phyloP scores from a whole-genome alignment of 2,329 filamentous ascomycete genomes.

The Colletotrichum costaricense region DNA sequence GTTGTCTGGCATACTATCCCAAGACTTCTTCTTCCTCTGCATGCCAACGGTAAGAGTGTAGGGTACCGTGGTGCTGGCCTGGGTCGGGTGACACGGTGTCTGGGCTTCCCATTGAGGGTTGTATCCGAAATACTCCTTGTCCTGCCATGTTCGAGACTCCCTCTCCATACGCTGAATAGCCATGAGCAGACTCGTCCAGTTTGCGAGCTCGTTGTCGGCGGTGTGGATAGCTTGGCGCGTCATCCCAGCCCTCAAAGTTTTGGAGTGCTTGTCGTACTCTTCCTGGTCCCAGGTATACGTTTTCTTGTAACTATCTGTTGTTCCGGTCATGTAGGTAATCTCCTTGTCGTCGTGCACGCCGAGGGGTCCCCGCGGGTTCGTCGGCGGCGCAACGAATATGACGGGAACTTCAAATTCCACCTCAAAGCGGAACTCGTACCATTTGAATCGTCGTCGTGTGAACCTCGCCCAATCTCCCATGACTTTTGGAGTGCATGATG shows the following conservation, averaged over 20 bases:
- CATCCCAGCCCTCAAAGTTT: conserved; percentile 10
- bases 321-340: conserved; percentile 34
- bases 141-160: conserved; percentile 30
- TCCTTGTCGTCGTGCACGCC: conserved; percentile 11
- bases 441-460: conserved; percentile 28
- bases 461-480: conserved; percentile 28
- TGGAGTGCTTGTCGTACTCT: conserved; percentile 8
- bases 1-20: conserved; percentile 32
- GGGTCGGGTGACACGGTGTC: not conserved
- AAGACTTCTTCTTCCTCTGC: conserved; percentile 32
- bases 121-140: conserved; percentile 21
- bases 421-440: conserved; percentile 33
- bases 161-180: conserved; percentile 33
- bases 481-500: conserved; percentile 20
- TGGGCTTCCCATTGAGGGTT: conserved; percentile 18
- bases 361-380: conserved; percentile 5
- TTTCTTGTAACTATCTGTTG: conserved; percentile 18
- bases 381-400: conserved; percentile 30
- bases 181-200: conserved; percentile 29
- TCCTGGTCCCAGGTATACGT: conserved; percentile 24
- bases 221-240: conserved; percentile 30
- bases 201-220: conserved; percentile 27
- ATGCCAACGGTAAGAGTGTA: conserved; percentile 26
- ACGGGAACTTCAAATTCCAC: conserved; percentile 30
- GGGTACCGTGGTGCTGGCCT: not conserved